Conservation (phyloP, 345 rosid species). For the Eucalyptus paniculata region DNA sequence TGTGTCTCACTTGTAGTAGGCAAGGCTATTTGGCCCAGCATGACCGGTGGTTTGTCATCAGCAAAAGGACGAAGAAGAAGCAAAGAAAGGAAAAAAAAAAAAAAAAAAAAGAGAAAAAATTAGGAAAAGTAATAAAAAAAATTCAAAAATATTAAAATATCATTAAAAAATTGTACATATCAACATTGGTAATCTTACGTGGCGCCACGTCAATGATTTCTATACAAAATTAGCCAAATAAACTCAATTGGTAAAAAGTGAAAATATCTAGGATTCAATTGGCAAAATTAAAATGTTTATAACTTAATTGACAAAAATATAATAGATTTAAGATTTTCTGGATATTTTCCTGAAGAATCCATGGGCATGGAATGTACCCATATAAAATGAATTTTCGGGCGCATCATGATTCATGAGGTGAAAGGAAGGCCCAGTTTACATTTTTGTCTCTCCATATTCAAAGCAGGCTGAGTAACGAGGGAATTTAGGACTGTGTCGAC, state of each 20-base stretch:
- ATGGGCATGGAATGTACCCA: neutral
- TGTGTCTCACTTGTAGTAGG: rapidly evolving
- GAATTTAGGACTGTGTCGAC: neutral
- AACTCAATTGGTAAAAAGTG: no score
- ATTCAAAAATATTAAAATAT: no score
- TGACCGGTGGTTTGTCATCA: rapidly evolving
- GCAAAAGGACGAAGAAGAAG: no score
- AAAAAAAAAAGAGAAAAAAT: no score
- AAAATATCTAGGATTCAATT: no score
- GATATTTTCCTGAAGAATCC: neutral
- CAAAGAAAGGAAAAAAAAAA: rapidly evolving
- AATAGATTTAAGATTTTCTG: rapidly evolving
- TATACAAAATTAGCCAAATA: no score
- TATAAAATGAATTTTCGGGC: neutral
- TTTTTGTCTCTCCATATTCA: neutral
- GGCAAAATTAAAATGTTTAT: rapidly evolving
- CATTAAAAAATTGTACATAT: no score
- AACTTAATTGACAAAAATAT: no score
- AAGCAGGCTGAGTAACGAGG: neutral
- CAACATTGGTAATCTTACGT: rapidly evolving
- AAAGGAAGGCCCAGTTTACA: neutral
- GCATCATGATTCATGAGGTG: neutral
- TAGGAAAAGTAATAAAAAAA: no score
- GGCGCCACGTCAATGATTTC: rapidly evolving
- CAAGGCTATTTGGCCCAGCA: no score